Conservation (phyloP, 345 rosid genomes). For the Citrus glauca region DNA sequence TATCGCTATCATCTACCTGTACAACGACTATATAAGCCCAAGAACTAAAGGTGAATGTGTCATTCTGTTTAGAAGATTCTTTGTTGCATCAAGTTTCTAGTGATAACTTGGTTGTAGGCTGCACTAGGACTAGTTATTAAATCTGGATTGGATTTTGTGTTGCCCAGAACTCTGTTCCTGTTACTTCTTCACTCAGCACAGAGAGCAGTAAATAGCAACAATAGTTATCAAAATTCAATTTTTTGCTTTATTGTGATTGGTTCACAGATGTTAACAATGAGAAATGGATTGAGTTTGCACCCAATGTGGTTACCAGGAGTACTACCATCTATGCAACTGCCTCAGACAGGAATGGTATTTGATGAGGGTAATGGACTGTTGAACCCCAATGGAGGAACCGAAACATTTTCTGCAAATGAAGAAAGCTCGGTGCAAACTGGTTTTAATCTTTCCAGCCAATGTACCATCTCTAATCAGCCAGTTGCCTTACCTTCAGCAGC, state of each 20-base stretch:
- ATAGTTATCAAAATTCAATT: no score
- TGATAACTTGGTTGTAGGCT: background rate
- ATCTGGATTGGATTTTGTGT: background rate
- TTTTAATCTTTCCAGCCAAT: conserved; percentile 26
- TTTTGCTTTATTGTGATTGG: conserved; percentile 9
- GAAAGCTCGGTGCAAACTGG: conserved; percentile 25
- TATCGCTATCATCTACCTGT: background rate
- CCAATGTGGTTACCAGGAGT: conserved; percentile 52
- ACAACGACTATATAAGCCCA: background rate
- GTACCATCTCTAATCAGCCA: conserved; percentile 28
- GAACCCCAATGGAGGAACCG: conserved; percentile 21
- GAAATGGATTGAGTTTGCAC: conserved; percentile 53
- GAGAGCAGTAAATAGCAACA: background rate
- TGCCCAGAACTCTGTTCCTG: background rate
- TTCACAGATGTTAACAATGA: conserved; percentile 56
- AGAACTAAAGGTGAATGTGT: background rate
- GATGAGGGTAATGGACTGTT: conserved; percentile 36
- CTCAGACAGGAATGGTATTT: conserved; percentile 34
- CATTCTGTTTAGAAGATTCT: background rate
- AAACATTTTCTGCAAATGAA: conserved; percentile 33
- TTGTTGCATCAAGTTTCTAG: background rate
- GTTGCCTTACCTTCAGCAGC: conserved; percentile 23
- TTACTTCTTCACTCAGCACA: background rate
- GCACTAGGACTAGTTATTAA: background rate
- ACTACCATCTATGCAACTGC: conserved; percentile 37